Base-by-base conservation (phyloP, 1,139 yeast species). In the Dujonia santamariae region DNA sequence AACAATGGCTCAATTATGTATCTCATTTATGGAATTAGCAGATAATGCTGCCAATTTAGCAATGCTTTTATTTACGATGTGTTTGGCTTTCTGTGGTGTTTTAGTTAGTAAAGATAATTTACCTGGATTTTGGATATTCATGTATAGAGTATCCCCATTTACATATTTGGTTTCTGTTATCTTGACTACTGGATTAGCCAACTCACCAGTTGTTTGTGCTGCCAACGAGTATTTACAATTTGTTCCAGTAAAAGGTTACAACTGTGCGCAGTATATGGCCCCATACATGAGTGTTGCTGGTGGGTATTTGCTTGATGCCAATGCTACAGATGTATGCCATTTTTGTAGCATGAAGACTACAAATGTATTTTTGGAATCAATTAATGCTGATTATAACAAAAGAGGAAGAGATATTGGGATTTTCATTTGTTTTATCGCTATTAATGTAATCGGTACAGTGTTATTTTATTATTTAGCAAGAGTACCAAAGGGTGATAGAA, bases 351-450 rank as follows among this genome's bases (percentile, higher is more conserved):
- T 72, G 43, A 50, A 60, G 2, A 43, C 55, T 4, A 79, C 87
- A 4, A 69, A 81, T 48, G 69, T 54, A 12, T 82, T 62, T 52
- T 65, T 82, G 57, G 44, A 44, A 0, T 21, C 54, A 13, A 61
- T 80, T 27, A 58, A 63, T 35, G 60, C 79, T 15, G 31, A 47
- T 1, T 77, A 68, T 47, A 32, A 51, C n/a, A 61, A 69, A 42
- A 70, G 76, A 54, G 81, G 90, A 84, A 74, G 90, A 67, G 75
- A 83, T 53, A 67, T 67, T 43, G 92, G 92, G 53, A 69, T 80
- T 37, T 73, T 75, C 44, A 54, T 59, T 39, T 48, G 53, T 3
- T 61, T 55, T 52, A 75, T 78, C 43, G 58, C 58, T 25, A 64
- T 84, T 54, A 80, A 85, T 53, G 61, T 75, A 32, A 38, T 55